These are phyloP conservation scores for Mortierella sp. DNA, from an alignment of 371 early-diverging fungal species.

Conservation along the genomic window DNA sequence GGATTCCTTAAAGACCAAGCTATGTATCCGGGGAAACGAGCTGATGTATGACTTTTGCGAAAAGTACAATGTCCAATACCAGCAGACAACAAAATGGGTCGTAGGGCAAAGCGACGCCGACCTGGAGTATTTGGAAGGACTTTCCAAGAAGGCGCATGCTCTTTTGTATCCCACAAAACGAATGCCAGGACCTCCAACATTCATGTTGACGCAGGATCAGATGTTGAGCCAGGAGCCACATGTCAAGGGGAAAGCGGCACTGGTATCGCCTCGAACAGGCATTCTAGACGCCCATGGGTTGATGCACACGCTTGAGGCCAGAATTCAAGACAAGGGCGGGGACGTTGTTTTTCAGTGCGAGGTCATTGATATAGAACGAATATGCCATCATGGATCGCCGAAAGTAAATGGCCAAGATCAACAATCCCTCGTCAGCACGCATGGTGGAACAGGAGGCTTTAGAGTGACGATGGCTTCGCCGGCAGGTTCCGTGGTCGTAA, in stretches of 20 bases:
- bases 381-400: background rate
- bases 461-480: constrained; percentile 59
- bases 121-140: constrained; percentile 66
- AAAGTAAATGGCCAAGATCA: background rate
- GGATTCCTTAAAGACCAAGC: constrained; percentile 78
- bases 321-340: constrained; percentile 57
- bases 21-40: constrained; percentile 83
- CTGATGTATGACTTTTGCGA: constrained; percentile 74
- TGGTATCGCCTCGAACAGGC: constrained; percentile 82
- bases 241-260: constrained; percentile 62
- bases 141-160: constrained; percentile 67
- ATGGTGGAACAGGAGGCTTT: constrained; percentile 8
- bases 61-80: constrained; percentile 61
- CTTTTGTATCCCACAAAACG: constrained; percentile 47
- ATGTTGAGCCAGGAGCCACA: constrained; percentile 67
- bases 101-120: constrained; percentile 70
- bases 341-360: constrained; percentile 63
- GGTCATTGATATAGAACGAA: constrained; percentile 58
- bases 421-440: too few relatives aligned
- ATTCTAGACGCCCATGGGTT: constrained; percentile 81
- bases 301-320: constrained; percentile 70
- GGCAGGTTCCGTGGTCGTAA: constrained; percentile 57
- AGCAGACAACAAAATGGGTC: constrained; percentile 81
- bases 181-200: constrained; percentile 55
- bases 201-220: constrained; percentile 62